Evolutionary conservation across 1,284 basidiomycete species (phyloP).

Genomic region (Moesziomyces aphidis): DNA sequence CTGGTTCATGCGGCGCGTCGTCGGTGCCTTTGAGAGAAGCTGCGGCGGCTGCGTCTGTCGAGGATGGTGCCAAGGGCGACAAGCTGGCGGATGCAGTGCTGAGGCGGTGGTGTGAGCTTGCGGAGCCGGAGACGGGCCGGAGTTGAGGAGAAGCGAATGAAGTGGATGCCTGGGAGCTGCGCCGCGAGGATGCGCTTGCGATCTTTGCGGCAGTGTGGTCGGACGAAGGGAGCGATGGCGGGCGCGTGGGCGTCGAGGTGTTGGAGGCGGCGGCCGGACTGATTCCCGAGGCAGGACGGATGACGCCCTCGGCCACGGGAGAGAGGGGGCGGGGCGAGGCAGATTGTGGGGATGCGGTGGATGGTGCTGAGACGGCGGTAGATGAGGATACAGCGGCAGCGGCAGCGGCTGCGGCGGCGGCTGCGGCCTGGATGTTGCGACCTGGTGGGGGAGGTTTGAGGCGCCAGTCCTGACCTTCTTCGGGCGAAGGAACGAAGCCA

Average conservation of each 20-base stretch:
- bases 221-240: slow-evolving; percentile 38
- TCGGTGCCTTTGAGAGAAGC: not conserved
- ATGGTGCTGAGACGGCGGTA: not conserved
- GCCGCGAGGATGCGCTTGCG: slow-evolving; percentile 31
- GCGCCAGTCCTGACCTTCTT: slow-evolving; percentile 56
- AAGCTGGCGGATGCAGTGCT: slow-evolving; percentile 12
- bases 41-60: not conserved
- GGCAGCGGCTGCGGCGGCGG: not conserved
- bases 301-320: slow-evolving; percentile 8
- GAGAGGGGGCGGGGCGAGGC: slow-evolving; percentile 13
- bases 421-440: slow-evolving; percentile 6
- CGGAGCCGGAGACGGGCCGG: slow-evolving; percentile 24
- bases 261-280: slow-evolving; percentile 12
- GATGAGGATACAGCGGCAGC: slow-evolving; percentile 2
- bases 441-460: slow-evolving; percentile 50
- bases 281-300: slow-evolving; percentile 11
- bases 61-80: not conserved
- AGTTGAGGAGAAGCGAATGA: slow-evolving; percentile 21
- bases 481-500: slow-evolving; percentile 53
- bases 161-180: slow-evolving; percentile 42
- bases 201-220: slow-evolving; percentile 49
- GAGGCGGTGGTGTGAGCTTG: slow-evolving; percentile 22
- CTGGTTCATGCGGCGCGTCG: not conserved
- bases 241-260: slow-evolving; percentile 29
- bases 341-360: slow-evolving; percentile 7